Percentiles rank a stretch among this genome's conserved stretches.
Evolutionary conservation across 768 basidiomycete species (phyloP).

Genomic region (Ramaria sp.): DNA sequence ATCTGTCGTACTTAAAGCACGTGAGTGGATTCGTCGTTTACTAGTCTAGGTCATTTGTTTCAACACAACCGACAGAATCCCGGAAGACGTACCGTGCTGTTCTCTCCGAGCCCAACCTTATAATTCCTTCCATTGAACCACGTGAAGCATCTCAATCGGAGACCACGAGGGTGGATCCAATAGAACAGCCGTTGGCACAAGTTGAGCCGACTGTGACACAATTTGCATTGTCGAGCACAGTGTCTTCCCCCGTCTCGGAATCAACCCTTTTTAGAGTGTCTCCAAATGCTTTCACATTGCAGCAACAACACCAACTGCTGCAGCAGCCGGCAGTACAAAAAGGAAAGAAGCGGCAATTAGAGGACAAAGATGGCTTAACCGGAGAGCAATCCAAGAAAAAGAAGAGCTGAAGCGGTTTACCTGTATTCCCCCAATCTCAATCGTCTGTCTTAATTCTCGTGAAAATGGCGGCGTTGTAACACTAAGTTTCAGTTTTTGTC

Average conservation of each 20-base stretch:
- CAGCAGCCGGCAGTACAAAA: neutral
- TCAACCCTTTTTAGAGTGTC: neutral
- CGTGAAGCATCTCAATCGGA: neutral
- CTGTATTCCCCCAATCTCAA: too few relatives aligned
- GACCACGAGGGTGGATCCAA: neutral
- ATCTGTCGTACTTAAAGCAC: conserved; percentile 59
- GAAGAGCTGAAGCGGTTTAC: too few relatives aligned
- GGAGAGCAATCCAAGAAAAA: neutral
- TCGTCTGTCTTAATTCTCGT: too few relatives aligned
- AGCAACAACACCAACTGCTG: neutral
- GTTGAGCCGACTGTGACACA: neutral
- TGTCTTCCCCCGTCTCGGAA: neutral
- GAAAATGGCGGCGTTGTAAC: too few relatives aligned
- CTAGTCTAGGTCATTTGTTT: neutral
- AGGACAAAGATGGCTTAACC: neutral
- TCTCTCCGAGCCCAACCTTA: conserved; percentile 60
- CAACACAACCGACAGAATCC: conserved; percentile 40
- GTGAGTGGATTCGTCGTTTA: conserved; percentile 30
- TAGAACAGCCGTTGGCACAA: neutral
- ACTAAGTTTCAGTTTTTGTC: too few relatives aligned
- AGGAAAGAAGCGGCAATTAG: neutral
- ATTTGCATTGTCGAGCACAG: neutral
- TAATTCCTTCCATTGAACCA: conserved; percentile 33
- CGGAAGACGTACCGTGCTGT: conserved; percentile 74
- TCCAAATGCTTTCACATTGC: neutral